Conservation (phyloP, 768 basidiomycete species). For the Leucocoprinus birnbaumii region DNA sequence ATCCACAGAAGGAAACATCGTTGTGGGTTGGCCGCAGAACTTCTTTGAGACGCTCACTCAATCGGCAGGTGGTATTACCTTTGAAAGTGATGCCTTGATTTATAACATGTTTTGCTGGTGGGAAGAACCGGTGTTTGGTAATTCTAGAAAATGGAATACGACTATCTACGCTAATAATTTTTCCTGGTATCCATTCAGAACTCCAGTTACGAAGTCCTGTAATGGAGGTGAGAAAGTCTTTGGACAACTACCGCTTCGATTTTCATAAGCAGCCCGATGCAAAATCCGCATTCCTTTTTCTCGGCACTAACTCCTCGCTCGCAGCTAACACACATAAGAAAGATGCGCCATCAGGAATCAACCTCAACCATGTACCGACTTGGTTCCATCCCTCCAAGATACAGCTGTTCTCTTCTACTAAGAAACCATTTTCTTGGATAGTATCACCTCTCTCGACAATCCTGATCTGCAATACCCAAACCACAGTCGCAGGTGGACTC, state of each 20-base stretch:
- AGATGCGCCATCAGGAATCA: neutral
- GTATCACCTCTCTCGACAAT: neutral
- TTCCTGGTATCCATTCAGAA: neutral
- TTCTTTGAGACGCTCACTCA: neutral
- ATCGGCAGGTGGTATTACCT: neutral
- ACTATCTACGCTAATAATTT: neutral
- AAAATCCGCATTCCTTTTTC: neutral
- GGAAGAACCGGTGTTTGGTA: neutral
- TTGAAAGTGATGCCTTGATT: neutral
- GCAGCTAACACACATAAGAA: neutral
- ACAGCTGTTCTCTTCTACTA: neutral
- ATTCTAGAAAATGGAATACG: neutral
- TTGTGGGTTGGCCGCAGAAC: slow-evolving; percentile 2
- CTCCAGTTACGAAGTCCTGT: neutral
- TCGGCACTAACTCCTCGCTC: neutral
- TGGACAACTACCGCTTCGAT: neutral
- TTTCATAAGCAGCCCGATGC: neutral
- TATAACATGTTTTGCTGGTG: slow-evolving; percentile 1
- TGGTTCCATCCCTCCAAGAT: neutral
- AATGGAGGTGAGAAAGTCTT: neutral
- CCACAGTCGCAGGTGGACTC: neutral
- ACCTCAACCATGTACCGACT: neutral
- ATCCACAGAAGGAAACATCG: neutral
- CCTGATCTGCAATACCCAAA: neutral
- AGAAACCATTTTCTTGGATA: neutral